These are phyloP conservation scores for Parafenestella ontariensis DNA, from an alignment of 2,329 filamentous ascomycete species.

Conservation along the genomic window DNA sequence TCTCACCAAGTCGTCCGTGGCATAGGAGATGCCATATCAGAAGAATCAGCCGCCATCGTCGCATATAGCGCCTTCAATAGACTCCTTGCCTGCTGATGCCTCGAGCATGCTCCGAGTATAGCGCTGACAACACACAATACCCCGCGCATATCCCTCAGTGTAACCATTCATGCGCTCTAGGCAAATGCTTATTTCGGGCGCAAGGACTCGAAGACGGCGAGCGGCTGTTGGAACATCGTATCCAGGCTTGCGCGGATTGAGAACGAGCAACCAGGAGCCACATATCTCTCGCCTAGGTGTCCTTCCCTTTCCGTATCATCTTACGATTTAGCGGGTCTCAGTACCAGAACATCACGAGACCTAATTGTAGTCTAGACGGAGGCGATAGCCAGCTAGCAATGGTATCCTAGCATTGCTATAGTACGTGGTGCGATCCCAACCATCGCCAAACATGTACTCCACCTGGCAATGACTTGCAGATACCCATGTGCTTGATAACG, in stretches of 20 bases:
- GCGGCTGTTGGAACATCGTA: conserved; percentile 18
- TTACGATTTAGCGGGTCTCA: not conserved
- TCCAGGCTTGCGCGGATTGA: conserved; percentile 6
- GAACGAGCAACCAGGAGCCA: conserved; percentile 15
- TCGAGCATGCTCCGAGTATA: conserved; percentile 6
- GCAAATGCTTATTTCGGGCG: conserved; percentile 19
- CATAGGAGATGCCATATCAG: not conserved
- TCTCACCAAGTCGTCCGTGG: not conserved
- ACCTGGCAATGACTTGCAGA: not conserved
- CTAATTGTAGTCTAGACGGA: conserved; percentile 15
- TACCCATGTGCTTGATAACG: not conserved
- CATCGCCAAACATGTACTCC: not conserved
- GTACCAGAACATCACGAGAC: conserved; percentile 7
- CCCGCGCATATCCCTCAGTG: conserved; percentile 25
- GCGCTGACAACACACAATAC: conserved; percentile 23
- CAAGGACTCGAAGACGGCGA: conserved; percentile 12
- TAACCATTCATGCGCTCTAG: conserved; percentile 28
- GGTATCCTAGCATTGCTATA: not conserved
- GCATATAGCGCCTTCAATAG: not conserved
- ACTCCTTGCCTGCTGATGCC: conserved; percentile 1
- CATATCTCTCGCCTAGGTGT: not conserved
- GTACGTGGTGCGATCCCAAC: not conserved
- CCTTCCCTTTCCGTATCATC: not conserved
- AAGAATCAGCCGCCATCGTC: not conserved
- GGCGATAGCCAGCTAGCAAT: conserved; percentile 12